Base-by-base conservation (phyloP, 2,329 filamentous ascomycete genomes). In the Geoglossum cookeanum region DNA sequence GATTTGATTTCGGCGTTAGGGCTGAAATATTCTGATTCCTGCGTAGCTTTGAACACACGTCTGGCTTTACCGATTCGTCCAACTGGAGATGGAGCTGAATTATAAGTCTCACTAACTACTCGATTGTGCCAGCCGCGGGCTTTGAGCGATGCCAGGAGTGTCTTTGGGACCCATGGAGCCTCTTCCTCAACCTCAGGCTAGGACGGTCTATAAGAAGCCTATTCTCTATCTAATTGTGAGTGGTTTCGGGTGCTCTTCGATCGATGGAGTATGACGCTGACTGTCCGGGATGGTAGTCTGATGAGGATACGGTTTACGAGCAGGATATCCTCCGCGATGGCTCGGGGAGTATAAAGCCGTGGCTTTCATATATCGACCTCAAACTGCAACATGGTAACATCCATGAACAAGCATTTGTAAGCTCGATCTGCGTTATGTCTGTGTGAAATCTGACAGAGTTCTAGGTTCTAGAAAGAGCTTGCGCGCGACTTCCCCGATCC, bases 251-350 rank as follows among this genome's bases (percentile, higher is more conserved):
- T 11, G 22, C 57, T 42, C 47, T 55, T 17, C 53, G 15, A 37
- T 32, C 15, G 35, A n/a, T 27, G n/a, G 9, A 27, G n/a, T 17
- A 22, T 44, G 13, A 9, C n/a, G 29, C 54, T 56, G 22, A 57
- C 22, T 37, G 15, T 30, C n/a, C 9, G n/a, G 30, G 7, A 30
- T 44, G 37, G 39, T 13, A 59, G 58, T 61, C 82, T 64, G 86
- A 89, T 67, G 88, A 94, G 72, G 92, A 98, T 72, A 84, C 87
- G 57, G 80, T 94, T 60, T 98, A 97, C 75, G 94, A 98, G 73
- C 90, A 96, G 72, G 92, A 98, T 69, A 82, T 97, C 60, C 75
- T 92, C 62, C 86, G 90, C 64, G 87, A 94, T 65, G 49, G 49
- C 3, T 80, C 83, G 7, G 85, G 84, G 65, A 92, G 83, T 68